Evolutionary conservation across 768 basidiomycete genomes (phyloP), one percentile per base, ranked within the genome.

Genomic region (Guyanaporus albipodus): DNA sequence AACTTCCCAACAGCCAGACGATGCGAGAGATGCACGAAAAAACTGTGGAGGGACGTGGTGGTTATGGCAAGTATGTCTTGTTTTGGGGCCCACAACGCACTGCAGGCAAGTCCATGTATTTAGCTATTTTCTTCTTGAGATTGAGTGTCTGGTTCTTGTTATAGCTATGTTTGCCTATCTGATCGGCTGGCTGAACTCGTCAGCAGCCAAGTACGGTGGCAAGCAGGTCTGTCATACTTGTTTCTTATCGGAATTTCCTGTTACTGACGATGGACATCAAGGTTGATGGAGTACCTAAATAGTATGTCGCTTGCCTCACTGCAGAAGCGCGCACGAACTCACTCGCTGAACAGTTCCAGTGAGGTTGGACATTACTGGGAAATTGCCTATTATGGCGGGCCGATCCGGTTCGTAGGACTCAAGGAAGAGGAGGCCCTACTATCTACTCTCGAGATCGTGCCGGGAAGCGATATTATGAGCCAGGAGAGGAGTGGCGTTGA

Each of bases 131-230:
- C 2, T 12, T 27, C 2, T 22, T 29, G 19, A 11, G 14, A 31
- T 38, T 18, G 9, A 21, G 14, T 14, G 6, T 37, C 29, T 3
- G 14, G 12, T 29, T 32, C n/a, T 5, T 26, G 22, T 17, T 8
- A 4, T 15, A 46, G 54, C 15, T 4, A 4, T 4, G 1, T 0
- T 44, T 15, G 2, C 22, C 3, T 41, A 26, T 19, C 8, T 46
- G 8, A 18, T 39, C 0, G 33, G 53, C 15, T 55, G 54, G 54
- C 6, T 55, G 29, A 50, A 55, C 26, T 28, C 42, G 12, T 44
- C 44, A 5, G 53, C 44, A 4, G 44, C 17, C 41, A 42, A 37
- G 22, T 47, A 50, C 5, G 54, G 53, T 7, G 48, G 53, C 3
- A 55, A 50, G 28, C 48, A 54, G 38, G 54, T 54, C 19, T 14